Conservation (phyloP, 805 yeast species). For the Saccharomycopsis fibuligera region DNA sequence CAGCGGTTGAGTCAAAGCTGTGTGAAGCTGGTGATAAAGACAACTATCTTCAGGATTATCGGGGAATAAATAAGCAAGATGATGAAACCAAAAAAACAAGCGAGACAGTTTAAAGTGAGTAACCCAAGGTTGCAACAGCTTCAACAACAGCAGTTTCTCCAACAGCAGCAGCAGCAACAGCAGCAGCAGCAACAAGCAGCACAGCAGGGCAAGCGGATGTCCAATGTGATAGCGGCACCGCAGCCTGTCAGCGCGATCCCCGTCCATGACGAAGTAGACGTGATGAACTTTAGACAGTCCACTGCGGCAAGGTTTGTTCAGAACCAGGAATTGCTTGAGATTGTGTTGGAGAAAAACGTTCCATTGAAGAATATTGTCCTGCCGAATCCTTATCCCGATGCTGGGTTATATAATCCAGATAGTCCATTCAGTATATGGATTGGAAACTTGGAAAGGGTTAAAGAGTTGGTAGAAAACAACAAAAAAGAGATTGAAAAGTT, state of each 20-base stretch:
- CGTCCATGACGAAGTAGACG: constrained; percentile 47
- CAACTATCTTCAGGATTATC: too few relatives aligned
- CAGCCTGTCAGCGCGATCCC: not conserved
- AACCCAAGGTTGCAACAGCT: not conserved
- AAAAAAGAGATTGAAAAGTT: constrained; percentile 19
- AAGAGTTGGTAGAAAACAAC: constrained; percentile 18
- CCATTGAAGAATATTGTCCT: constrained; percentile 40
- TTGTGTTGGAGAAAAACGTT: constrained; percentile 40
- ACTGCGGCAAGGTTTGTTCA: constrained; percentile 38
- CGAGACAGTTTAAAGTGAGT: not conserved
- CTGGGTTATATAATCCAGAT: not conserved
- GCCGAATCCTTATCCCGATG: constrained; percentile 29
- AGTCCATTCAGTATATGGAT: constrained; percentile 15
- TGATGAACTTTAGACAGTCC: constrained; percentile 41
- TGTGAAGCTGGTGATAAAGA: too few relatives aligned
- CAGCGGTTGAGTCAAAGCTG: too few relatives aligned
- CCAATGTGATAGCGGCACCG: not conserved
- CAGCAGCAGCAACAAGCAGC: not conserved
- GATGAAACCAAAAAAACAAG: not conserved
- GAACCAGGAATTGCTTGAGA: constrained; percentile 46
- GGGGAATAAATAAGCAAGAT: too few relatives aligned
- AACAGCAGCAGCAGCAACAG: constrained; percentile 5
- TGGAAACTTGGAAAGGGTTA: constrained; percentile 15
- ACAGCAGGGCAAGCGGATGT: too few relatives aligned
- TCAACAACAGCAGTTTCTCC: constrained; percentile 4